Evolutionary conservation across 805 yeast species (phyloP), one percentile per base, ranked within the genome.

Genomic region (Saccharomyces kudriavzevii): DNA sequence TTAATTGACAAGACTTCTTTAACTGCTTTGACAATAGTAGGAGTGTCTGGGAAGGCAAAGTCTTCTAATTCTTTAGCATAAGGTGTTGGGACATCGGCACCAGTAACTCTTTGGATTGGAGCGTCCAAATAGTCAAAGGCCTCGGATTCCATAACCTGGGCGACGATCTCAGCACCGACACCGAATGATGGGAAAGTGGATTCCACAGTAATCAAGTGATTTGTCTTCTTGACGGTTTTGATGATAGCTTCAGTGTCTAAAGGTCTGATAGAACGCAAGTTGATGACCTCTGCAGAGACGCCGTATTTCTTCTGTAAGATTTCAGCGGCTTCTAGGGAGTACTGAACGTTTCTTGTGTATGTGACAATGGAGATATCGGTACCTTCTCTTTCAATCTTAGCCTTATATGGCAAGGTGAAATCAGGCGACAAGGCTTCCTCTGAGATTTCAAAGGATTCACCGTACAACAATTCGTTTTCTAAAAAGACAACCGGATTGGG

Each of bases 41-140:
- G 92, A 53, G 88, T 80, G 72, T 91, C 96, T 74, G 99, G 99
- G 97, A 94, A 94, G 53, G 98, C 97, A 70, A 94, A 88, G 77
- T 87, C 95, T 83, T 94, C 99, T 71, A 94, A 82, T 77, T 86
- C 91, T 74, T 84, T 82, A 65, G 97, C 96, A 71, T 94, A 94
- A 60, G 99, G 99, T 63, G 99, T 94, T 74, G 99, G 99, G 30
- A 91, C 97, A 78, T 94, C 99, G 70, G 98, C 96, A 74, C 99
- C 99, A 56, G 99, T 94, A 67, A 91, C 92, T 81, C 99, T 89
- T 78, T 86, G 96, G 62, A 94, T 89, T 65, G 99, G 99, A 57
- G 98, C 96, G 75, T 94, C 99, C 70, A 94, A 82, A 82, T 90
- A 89, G 76, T 94, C 99, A 63, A 94, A 94, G 52, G 96, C 98